These are phyloP conservation scores for Paecilomyces niveus DNA, from an alignment of 2,329 filamentous ascomycete species.

Conservation along the genomic window DNA sequence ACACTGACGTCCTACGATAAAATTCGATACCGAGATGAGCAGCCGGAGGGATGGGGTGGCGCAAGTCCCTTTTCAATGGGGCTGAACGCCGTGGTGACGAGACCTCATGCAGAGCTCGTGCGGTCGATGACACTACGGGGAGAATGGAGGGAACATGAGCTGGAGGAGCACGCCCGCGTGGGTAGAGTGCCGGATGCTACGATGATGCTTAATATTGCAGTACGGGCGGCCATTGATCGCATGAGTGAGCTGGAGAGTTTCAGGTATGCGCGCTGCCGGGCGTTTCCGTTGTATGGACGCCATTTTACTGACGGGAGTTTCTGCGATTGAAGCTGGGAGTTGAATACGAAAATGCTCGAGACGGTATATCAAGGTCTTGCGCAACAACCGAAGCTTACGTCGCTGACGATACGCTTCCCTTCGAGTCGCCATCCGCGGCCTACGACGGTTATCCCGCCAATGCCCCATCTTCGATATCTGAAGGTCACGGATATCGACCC, in stretches of 20 bases:
- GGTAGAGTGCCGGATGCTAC: slow-evolving; percentile 57
- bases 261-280: slow-evolving; percentile 26
- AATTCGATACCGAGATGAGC: slow-evolving; percentile 51
- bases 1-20: slow-evolving; percentile 52
- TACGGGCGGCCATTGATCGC: slow-evolving; percentile 53
- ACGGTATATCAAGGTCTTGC: slow-evolving; percentile 53
- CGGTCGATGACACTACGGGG: slow-evolving; percentile 47
- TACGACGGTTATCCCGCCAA: slow-evolving; percentile 47
- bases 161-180: slow-evolving; percentile 50
- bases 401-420: slow-evolving; percentile 51
- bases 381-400: slow-evolving; percentile 42
- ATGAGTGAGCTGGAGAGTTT: slow-evolving; percentile 51
- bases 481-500: slow-evolving; percentile 56
- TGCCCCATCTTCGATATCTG: slow-evolving; percentile 48
- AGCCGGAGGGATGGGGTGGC: slow-evolving; percentile 55
- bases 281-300: background rate
- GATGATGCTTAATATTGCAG: slow-evolving; percentile 56
- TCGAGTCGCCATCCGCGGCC: slow-evolving; percentile 51
- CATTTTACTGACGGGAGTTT: slow-evolving; percentile 2
- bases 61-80: slow-evolving; percentile 59
- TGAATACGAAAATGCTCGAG: slow-evolving; percentile 54
- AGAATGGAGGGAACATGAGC: slow-evolving; percentile 51
- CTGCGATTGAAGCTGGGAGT: slow-evolving; percentile 45
- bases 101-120: slow-evolving; percentile 47
- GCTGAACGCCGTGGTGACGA: slow-evolving; percentile 54